Conservation (phyloP, 1,284 basidiomycete genomes). For the Kalmanozyma brasiliensis region DNA sequence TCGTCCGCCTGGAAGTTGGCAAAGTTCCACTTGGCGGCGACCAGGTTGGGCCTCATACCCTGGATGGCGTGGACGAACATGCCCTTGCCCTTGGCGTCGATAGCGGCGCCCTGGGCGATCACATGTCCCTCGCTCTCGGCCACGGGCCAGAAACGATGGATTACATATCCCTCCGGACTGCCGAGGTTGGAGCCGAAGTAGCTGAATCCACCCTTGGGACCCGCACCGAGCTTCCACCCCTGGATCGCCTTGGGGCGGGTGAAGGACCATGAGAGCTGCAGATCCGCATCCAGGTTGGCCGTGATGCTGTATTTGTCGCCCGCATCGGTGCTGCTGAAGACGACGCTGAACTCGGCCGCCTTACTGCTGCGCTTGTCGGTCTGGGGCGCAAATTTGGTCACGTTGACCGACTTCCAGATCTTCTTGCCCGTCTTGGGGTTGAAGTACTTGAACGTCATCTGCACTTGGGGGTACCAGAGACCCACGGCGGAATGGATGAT, state of each 20-base stretch:
- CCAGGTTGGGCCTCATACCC: constrained; percentile 94
- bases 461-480: constrained; percentile 91
- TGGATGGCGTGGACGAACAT: constrained; percentile 97
- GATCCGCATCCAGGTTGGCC: constrained; percentile 81
- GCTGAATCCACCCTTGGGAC: constrained; percentile 86
- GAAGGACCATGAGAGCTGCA: constrained; percentile 83
- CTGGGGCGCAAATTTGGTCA: constrained; percentile 80
- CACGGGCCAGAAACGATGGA: constrained; percentile 65
- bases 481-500: constrained; percentile 95
- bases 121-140: constrained; percentile 77
- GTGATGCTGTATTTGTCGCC: constrained; percentile 79
- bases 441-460: constrained; percentile 92
- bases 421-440: constrained; percentile 80
- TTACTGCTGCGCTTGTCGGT: constrained; percentile 85
- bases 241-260: constrained; percentile 77
- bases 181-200: constrained; percentile 77
- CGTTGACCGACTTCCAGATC: constrained; percentile 90
- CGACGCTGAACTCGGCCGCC: constrained; percentile 83
- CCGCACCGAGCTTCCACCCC: constrained; percentile 92
- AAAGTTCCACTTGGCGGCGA: constrained; percentile 96
- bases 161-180: constrained; percentile 59
- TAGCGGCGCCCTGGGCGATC: constrained; percentile 76
- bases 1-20: constrained; percentile 77
- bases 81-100: constrained; percentile 79
- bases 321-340: constrained; percentile 74